phyloP scores from a whole-genome alignment of 2,329 filamentous ascomycete genomes.

The Xylariaceae sp. region DNA sequence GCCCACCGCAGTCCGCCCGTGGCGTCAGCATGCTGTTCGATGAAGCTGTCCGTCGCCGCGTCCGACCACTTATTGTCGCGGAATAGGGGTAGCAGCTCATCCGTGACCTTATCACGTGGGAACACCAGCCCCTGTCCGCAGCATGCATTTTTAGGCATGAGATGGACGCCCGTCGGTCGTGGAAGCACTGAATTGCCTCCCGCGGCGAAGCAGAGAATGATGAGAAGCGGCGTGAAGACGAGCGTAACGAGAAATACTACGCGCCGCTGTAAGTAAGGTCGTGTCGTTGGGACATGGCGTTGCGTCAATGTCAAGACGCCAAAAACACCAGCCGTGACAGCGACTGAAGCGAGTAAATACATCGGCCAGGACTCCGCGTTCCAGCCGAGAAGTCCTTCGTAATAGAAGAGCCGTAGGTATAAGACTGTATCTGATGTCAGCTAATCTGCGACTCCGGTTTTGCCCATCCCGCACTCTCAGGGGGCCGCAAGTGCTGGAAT shows the following conservation, averaged over 20 bases:
- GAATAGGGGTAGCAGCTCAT: slow-evolving; percentile 25
- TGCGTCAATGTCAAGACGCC: background rate
- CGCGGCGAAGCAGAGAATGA: slow-evolving; percentile 26
- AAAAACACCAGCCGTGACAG: background rate
- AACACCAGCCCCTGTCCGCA: slow-evolving; percentile 30
- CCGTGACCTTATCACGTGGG: slow-evolving; percentile 18
- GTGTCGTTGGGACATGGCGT: slow-evolving; percentile 14
- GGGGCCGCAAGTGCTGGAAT: background rate
- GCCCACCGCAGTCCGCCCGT: slow-evolving; percentile 24
- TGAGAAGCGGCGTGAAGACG: slow-evolving; percentile 24
- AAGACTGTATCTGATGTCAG: slow-evolving; percentile 21
- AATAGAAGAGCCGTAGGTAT: slow-evolving; percentile 29
- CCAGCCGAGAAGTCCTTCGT: slow-evolving; percentile 29
- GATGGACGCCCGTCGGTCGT: slow-evolving; percentile 17
- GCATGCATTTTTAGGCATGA: slow-evolving; percentile 27
- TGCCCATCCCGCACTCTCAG: background rate
- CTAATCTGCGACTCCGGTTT: background rate
- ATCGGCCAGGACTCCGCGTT: slow-evolving; percentile 26
- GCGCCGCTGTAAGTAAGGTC: slow-evolving; percentile 13
- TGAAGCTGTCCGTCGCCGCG: slow-evolving; percentile 26
- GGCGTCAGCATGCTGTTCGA: slow-evolving; percentile 25
- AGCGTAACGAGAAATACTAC: slow-evolving; percentile 15
- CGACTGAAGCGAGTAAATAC: slow-evolving; percentile 20
- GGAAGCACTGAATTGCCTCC: slow-evolving; percentile 25
- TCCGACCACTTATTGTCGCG: slow-evolving; percentile 12